phyloP scores from a whole-genome alignment of 1,139 yeast species.

The Candida freyschussii region DNA sequence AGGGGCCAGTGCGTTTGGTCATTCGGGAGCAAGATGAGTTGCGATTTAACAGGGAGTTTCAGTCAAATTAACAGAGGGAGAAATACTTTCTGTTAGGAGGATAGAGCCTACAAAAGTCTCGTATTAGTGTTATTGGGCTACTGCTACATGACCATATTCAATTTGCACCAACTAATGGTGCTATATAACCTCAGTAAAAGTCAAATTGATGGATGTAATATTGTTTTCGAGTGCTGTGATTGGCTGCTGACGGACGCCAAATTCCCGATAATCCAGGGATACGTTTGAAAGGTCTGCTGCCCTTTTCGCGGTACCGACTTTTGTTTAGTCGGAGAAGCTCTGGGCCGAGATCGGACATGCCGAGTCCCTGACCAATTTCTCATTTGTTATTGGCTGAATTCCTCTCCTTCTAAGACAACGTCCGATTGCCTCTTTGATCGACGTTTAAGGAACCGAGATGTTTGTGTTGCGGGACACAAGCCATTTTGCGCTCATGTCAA shows the following conservation, averaged over 20 bases:
- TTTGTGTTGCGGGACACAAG: too few species aligned
- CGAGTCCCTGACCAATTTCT: too few species aligned
- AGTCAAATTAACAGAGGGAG: too few species aligned
- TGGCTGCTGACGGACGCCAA: slow-evolving; percentile 4
- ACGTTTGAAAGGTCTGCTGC: too few species aligned
- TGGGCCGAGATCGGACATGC: slow-evolving; percentile 7
- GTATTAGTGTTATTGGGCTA: slow-evolving; percentile 1
- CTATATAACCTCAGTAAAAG: neutral
- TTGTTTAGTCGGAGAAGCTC: neutral
- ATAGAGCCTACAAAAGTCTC: neutral
- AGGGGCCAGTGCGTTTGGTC: slow-evolving; percentile 15
- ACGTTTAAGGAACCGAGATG: too few species aligned
- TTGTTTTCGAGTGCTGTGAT: slow-evolving; percentile 4
- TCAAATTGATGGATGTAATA: slow-evolving; percentile 1
- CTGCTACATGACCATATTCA: slow-evolving; percentile 4
- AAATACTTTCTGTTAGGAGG: too few species aligned
- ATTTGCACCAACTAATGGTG: too few species aligned
- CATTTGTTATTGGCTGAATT: too few species aligned
- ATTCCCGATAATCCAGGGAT: neutral
- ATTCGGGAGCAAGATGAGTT: slow-evolving; percentile 18
- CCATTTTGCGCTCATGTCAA: too few species aligned
- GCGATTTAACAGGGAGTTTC: slow-evolving; percentile 11
- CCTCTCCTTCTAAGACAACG: too few species aligned
- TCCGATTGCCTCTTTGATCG: too few species aligned
- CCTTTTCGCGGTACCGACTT: slow-evolving; percentile 7